Evolutionary conservation across 2,329 filamentous ascomycete genomes (phyloP), one percentile per base, ranked within the genome.

Genomic region (Scedosporium boydii): DNA sequence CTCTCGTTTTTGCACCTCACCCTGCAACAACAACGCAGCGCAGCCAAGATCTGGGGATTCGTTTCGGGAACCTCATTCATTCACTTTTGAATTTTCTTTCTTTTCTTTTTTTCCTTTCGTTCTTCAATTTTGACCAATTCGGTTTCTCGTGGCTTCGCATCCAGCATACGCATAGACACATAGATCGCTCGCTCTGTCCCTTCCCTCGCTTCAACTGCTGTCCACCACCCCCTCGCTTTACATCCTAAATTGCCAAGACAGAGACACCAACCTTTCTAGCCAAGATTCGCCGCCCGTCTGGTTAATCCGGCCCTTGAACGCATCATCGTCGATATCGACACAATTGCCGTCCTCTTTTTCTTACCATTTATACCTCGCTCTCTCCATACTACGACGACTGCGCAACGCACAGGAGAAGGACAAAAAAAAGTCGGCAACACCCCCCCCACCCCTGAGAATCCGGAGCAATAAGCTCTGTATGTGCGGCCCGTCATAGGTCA

Each of bases 191-290:
- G 48, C 48, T 53, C 21, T 53, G n/a, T 21, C 23, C 23, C 5
- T 48, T 26, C 23, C 21, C 18, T 26, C 23, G 48, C 23, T 53
- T n/a, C 21, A 23, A 10, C 12, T 53, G n/a, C n/a, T n/a, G 18
- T 16, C 14, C 23, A 23, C 23, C 44, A 48, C 10, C 58, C 44
- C 58, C 58, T 53, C 58, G 58, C 58, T 60, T 60, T 41, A 34
- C 51, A 23, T 60, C 26, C 23, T 16, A 60, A 48, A 60, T 60
- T 60, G 58, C 58, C 58, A 60, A 60, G 58, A 26, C 58, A 60
- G 14, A 18, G 41, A n/a, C 42, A 14, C 26, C 58, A 29, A 29
- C 23, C 21, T 60, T 29, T 18, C 6, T 6, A 23, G 23, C 58
- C 26, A 21, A 23, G 27, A 51, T 44, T 53, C 23, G 58, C 18